Base-by-base conservation (phyloP, 495 filamentous ascomycete genomes). In the Annulohypoxylon moriforme region DNA sequence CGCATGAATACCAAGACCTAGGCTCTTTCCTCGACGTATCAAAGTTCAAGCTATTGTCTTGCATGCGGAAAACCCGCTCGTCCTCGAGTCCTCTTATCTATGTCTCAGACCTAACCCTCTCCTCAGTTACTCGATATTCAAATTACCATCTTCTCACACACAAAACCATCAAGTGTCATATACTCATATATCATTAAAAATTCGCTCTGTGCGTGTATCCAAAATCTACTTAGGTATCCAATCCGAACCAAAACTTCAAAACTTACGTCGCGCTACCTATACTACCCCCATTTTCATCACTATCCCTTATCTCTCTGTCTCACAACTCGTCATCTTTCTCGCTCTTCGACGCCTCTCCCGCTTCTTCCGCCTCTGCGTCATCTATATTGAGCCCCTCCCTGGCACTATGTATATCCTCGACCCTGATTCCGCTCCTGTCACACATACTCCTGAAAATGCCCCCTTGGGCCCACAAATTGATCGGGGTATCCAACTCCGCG, bases 391-490 rank as follows among this genome's bases (percentile, higher is more conserved):
- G 7, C 20, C 38, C 68, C 14, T 31, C 71, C 60, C 75, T 49
- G 33, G 81, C 81, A 0, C 59, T 62, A 13, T 46, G 47, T 56
- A 94, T 91, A 81, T 98, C 94, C 73, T 93, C 92, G 53, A 84
- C 79, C 6, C 87, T 78, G 67, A 98, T 97, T 0, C 94, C 94
- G 68, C 93, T 94, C 24, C 92, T 82, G 18, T 98, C 95, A 78
- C 96, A 99, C 94, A 99, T 98, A 1, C 89, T 84, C 68, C 91
- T 86, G 77, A 97, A 98, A 20, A 96, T 93, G 0, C 94, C 90
- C 7, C 84, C 88, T 44, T 85, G 75, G 53, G 75, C 63, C 86
- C 88, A 98, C 67, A 99, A 80, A 18, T 81, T 81, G 50, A 89
- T 59, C 25, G 95, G 95, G n/a, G 87, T 81, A 58, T 90, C 96